Evolutionary conservation across 192 early-diverging fungal species (phyloP).

Genomic region (Coemansia sp.): DNA sequence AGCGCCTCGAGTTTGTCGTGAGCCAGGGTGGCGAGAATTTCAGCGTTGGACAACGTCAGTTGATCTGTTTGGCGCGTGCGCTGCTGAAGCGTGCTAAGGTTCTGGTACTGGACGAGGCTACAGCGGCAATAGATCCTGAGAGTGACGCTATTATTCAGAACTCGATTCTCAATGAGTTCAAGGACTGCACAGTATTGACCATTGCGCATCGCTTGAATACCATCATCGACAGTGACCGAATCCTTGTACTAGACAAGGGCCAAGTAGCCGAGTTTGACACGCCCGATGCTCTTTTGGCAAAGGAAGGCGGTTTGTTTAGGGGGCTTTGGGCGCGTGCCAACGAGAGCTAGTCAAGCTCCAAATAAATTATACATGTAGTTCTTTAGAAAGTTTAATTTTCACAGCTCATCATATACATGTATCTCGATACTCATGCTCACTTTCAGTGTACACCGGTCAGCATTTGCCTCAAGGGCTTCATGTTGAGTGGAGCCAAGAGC

Average conservation of each 20-base stretch:
- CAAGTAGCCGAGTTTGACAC: slow-evolving; percentile 63
- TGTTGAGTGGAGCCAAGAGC: too few relatives aligned
- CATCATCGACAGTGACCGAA: slow-evolving; percentile 61
- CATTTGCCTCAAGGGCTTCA: too few relatives aligned
- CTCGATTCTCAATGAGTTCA: slow-evolving; percentile 64
- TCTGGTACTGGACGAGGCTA: slow-evolving; percentile 73
- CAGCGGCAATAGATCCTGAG: slow-evolving; percentile 43
- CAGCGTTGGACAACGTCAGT: slow-evolving; percentile 80
- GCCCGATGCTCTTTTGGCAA: slow-evolving; percentile 57
- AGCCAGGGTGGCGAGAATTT: slow-evolving; percentile 72
- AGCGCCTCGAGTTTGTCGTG: slow-evolving; percentile 36
- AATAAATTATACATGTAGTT: too few relatives aligned
- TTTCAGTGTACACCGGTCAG: too few relatives aligned
- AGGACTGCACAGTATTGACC: slow-evolving; percentile 66
- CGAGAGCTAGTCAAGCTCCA: background rate
- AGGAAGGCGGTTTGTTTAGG: slow-evolving; percentile 59
- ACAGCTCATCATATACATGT: too few relatives aligned
- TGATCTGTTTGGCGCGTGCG: slow-evolving; percentile 81
- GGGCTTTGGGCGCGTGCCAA: background rate
- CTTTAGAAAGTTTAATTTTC: too few relatives aligned
- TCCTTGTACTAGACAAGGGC: slow-evolving; percentile 68
- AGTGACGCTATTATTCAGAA: slow-evolving; percentile 64
- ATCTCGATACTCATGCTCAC: too few relatives aligned
- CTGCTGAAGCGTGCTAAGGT: slow-evolving; percentile 71
- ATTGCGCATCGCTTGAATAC: slow-evolving; percentile 74